Evolutionary conservation across 495 filamentous ascomycete species (phyloP), one percentile per base, ranked within the genome.

Genomic region (Endocarpon pusillum): DNA sequence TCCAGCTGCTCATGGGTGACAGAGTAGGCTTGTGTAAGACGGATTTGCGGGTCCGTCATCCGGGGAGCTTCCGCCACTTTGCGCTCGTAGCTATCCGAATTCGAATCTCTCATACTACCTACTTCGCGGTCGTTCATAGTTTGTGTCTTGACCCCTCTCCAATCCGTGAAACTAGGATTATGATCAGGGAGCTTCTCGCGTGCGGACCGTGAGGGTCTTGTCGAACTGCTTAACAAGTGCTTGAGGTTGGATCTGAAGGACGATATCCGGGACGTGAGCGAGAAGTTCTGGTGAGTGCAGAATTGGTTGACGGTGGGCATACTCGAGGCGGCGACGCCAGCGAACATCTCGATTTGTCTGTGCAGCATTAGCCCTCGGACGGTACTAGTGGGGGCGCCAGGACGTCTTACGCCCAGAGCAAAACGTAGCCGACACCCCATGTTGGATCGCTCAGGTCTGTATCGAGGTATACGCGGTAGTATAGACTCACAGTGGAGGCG

Each of bases 341-440:
- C 16, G 35, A 40, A 41, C 39, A 41, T 41, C 26, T 41, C 39
- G 20, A 41, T 32, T 39, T 10, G 24, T 20, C 39, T 41, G 35
- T 8, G 15, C 14, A 41, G 19, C 7, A 3, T 41, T 29, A 40
- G 26, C 24, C 15, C n/a, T 17, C 3, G 16, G 20, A 9, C 9
- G 15, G n/a, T n/a, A 12, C 3, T 8, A 4, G n/a, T 10, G n/a
- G 22, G 9, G 8, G 22, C 16, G 25, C 25, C 14, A 16, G 27
- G 35, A 16, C n/a, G 19, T 4, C 35, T 31, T 31, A 41, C 39
- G 2, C 2, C 22, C 39, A 32, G 12, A 41, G 16, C 21, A 31
- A 20, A 10, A 37, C 26, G 12, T 37, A 37, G 18, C n/a, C 5
- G 15, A n/a, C 22, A 7, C 32, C 16, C 35, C 35, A 37, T 12